Conservation (phyloP, 1,139 yeast species). For the Pneumocystis jirovecii region DNA sequence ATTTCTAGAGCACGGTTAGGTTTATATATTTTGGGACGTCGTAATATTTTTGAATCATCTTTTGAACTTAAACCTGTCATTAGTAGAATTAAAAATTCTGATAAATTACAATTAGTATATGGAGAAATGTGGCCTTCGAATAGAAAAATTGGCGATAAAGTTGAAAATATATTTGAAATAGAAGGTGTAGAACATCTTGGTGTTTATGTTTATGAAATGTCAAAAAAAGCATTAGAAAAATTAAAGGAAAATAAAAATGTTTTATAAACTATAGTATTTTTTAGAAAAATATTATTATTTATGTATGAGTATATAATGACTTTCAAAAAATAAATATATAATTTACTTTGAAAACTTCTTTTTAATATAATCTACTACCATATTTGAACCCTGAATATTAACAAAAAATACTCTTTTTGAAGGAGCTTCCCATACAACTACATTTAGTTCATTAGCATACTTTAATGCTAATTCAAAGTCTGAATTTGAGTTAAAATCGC, state of each 20-base stretch:
- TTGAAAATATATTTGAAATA: slow-evolving; percentile 18
- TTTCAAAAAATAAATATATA: not conserved
- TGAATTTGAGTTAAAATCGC: slow-evolving; percentile 62
- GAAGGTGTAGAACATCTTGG: slow-evolving; percentile 26
- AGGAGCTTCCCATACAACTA: slow-evolving; percentile 68
- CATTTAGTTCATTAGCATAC: slow-evolving; percentile 86
- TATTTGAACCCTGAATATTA: not conserved
- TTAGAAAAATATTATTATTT: not conserved
- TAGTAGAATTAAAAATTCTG: slow-evolving; percentile 12
- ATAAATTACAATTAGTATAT: slow-evolving; percentile 21
- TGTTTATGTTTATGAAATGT: slow-evolving; percentile 28
- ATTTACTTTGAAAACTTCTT: not conserved
- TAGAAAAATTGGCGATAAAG: slow-evolving; percentile 13
- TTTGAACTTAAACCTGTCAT: not conserved
- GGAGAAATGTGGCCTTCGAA: slow-evolving; percentile 24
- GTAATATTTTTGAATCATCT: slow-evolving; percentile 14
- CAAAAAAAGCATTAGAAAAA: slow-evolving; percentile 17
- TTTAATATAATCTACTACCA: not conserved
- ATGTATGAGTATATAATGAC: not conserved
- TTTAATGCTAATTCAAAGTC: slow-evolving; percentile 61
- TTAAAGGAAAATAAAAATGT: slow-evolving; percentile 6
- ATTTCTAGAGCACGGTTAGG: slow-evolving; percentile 26
- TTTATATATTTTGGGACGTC: slow-evolving; percentile 25
- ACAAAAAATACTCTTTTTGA: slow-evolving; percentile 57
- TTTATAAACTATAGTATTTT: not conserved